Evolutionary conservation across 257 asterid species (phyloP).

Genomic region (Linaria vulgaris): DNA sequence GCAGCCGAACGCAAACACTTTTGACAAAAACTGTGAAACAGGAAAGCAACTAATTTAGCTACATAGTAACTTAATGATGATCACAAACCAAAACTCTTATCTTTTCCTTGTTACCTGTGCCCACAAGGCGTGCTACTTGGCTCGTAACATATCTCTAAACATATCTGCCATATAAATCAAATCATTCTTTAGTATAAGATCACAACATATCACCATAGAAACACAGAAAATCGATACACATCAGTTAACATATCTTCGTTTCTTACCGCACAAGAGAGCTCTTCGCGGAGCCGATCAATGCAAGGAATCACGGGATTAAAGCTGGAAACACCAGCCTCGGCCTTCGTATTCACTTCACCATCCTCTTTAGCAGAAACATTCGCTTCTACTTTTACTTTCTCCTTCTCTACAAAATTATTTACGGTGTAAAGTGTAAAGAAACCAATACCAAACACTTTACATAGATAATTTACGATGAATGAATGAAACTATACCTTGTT

Average conservation of each 20-base stretch:
- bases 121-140: conserved; percentile 99
- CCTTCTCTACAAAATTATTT: conserved; percentile 30
- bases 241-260: not conserved
- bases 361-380: conserved; percentile 10
- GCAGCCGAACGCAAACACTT: conserved; percentile 85
- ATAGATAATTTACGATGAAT: not conserved
- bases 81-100: not conserved
- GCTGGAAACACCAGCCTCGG: conserved; percentile 32
- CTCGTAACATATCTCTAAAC: conserved; percentile 90
- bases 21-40: conserved; percentile 67
- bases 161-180: conserved; percentile 54
- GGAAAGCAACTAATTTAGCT: conserved; percentile 1
- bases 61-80: not conserved
- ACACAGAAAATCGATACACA: not conserved
- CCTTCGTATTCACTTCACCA: conserved; percentile 34
- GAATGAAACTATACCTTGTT: conserved; percentile 44
- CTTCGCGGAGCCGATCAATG: conserved; percentile 87
- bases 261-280: conserved; percentile 95
- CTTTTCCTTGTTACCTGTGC: conserved; percentile 60
- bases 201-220: conserved; percentile 1
- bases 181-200: conserved; percentile 8
- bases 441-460: not conserved
- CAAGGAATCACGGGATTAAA: conserved; percentile 57
- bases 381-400: conserved; percentile 30
- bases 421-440: not conserved